phyloP scores from a whole-genome alignment of 2,329 filamentous ascomycete genomes.

The Leptographium procerum region DNA sequence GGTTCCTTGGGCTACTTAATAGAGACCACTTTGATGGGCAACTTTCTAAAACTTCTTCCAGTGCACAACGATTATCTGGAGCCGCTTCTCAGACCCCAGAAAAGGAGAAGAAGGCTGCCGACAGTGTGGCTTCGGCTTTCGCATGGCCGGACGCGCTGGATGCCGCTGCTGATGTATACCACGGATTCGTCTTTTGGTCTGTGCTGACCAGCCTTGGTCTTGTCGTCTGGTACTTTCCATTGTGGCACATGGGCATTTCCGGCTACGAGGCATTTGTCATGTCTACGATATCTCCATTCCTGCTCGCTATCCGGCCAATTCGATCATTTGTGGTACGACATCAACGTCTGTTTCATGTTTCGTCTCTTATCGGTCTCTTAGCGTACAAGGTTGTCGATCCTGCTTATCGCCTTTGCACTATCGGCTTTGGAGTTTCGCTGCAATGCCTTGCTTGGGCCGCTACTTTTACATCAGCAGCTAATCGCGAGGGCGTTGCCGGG shows the following conservation, averaged over 20 bases:
- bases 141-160: slow-evolving; percentile 66
- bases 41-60: slow-evolving; percentile 32
- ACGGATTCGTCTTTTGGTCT: slow-evolving; percentile 94
- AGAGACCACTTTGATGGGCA: slow-evolving; percentile 4
- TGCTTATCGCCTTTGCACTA: slow-evolving; percentile 63
- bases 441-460: slow-evolving; percentile 76
- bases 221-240: slow-evolving; percentile 91
- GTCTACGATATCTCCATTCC: slow-evolving; percentile 66
- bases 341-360: slow-evolving; percentile 58
- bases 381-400: slow-evolving; percentile 69
- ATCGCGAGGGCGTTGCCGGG: slow-evolving; percentile 66
- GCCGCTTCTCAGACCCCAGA: slow-evolving; percentile 54
- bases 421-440: slow-evolving; percentile 71
- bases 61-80: slow-evolving; percentile 35
- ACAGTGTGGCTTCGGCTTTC: slow-evolving; percentile 56
- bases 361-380: slow-evolving; percentile 62
- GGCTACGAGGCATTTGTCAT: slow-evolving; percentile 89
- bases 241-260: slow-evolving; percentile 99
- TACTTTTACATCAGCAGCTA: slow-evolving; percentile 67
- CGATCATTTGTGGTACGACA: slow-evolving; percentile 59
- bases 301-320: slow-evolving; percentile 61
- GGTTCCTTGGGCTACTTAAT: background rate
- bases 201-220: slow-evolving; percentile 82
- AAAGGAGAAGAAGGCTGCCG: slow-evolving; percentile 56
- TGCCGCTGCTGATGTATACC: slow-evolving; percentile 78